Evolutionary conservation across 768 basidiomycete species (phyloP).

Genomic region (Myochromella boudieri): DNA sequence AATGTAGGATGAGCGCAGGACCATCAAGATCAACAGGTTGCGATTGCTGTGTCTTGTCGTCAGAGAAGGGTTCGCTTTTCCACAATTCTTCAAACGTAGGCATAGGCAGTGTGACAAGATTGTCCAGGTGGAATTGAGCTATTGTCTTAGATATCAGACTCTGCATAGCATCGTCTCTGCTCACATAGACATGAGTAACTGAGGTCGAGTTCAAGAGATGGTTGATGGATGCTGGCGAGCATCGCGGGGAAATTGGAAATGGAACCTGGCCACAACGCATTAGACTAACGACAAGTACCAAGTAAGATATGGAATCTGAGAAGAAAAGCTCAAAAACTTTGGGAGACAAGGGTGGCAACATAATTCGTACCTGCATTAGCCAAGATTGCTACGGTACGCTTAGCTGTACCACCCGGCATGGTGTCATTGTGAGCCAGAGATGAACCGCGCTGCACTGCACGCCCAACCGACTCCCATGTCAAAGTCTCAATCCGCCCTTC

Average conservation of each 20-base stretch:
- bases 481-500: background rate
- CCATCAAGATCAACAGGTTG: background rate
- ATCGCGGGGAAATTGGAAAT: constrained; percentile 5
- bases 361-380: constrained; percentile 2
- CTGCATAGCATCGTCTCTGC: constrained; percentile 19
- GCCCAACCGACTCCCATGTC: constrained; percentile 1
- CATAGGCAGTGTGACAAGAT: background rate
- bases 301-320: constrained; percentile 4
- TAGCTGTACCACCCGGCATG: background rate
- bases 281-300: constrained; percentile 1
- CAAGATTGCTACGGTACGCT: constrained; percentile 1
- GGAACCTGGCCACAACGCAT: constrained; percentile 5
- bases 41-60: background rate
- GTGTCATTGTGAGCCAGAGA: background rate
- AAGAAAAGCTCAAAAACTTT: too few relatives aligned
- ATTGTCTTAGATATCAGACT: constrained; percentile 16
- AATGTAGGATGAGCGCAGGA: constrained; percentile 1
- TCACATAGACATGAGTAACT: background rate
- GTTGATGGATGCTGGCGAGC: constrained; percentile 3
- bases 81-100: background rate
- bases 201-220: constrained; percentile 3
- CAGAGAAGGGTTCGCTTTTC: background rate
- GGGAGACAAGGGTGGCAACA: too few relatives aligned
- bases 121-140: constrained; percentile 14
- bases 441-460: background rate